Percentiles rank a stretch among this genome's conserved stretches.
Evolutionary conservation across 192 early-diverging fungal species (phyloP).

Genomic region (Rhizophlyctis rosea): DNA sequence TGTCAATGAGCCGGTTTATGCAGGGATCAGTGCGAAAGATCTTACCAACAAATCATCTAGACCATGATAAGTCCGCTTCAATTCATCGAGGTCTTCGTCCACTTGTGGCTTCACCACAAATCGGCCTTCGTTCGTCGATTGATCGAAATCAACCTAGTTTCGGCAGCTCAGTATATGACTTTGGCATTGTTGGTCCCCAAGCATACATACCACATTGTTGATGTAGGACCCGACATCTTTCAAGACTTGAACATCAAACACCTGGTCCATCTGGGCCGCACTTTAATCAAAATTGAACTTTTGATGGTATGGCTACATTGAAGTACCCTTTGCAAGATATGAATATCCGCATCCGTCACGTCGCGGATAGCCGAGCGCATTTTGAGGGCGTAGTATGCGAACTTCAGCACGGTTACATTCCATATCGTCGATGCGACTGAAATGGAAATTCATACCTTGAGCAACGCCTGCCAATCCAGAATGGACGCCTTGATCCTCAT

Average conservation of each 20-base stretch:
- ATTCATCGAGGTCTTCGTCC: conserved; percentile 62
- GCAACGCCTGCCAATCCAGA: conserved; percentile 58
- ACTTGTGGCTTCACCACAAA: conserved; percentile 57
- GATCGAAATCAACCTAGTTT: conserved; percentile 71
- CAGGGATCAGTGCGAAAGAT: neutral
- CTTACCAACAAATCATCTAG: conserved; percentile 67
- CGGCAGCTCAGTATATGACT: conserved; percentile 1
- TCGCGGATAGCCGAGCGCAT: conserved; percentile 33
- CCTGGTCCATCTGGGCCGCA: conserved; percentile 40
- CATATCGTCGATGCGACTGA: too few relatives aligned
- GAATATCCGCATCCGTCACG: neutral
- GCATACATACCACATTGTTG: conserved; percentile 50
- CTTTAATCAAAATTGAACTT: conserved; percentile 5
- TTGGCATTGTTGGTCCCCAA: too few relatives aligned
- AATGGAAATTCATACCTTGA: conserved; percentile 46
- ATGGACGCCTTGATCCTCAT: conserved; percentile 48
- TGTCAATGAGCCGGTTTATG: neutral
- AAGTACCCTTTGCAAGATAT: conserved; percentile 20
- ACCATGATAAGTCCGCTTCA: conserved; percentile 61
- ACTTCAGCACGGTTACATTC: conserved; percentile 32
- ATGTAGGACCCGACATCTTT: conserved; percentile 53
- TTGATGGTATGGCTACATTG: neutral
- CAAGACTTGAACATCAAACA: conserved; percentile 34
- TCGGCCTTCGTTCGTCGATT: conserved; percentile 53
- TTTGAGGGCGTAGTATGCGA: conserved; percentile 56